These are phyloP conservation scores for Choiromyces venosus DNA, from an alignment of 495 filamentous ascomycete genomes.

Conservation along the genomic window DNA sequence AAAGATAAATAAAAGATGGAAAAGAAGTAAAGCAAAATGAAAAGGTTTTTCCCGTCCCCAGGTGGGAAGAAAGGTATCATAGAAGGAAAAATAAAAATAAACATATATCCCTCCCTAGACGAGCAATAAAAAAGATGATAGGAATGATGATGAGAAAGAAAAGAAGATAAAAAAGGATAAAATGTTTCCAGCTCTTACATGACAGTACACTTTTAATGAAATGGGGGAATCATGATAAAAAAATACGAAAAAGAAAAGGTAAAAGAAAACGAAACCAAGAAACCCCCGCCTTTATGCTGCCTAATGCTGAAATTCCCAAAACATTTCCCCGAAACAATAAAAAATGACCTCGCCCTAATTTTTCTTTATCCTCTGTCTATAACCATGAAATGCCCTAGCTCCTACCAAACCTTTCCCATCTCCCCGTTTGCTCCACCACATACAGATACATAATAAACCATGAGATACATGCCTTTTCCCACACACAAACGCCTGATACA, in stretches of 20 bases:
- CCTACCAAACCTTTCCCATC: conserved; percentile 5
- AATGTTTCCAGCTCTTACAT: background rate
- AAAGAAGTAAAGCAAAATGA: background rate
- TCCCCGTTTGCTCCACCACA: conserved; percentile 8
- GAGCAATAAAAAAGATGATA: conserved; percentile 9
- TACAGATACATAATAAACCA: conserved; percentile 28
- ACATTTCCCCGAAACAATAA: conserved; percentile 35
- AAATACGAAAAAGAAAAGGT: conserved; percentile 3
- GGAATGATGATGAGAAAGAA: conserved; percentile 7
- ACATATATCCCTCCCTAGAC: conserved; percentile 11
- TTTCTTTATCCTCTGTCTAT: conserved; percentile 40
- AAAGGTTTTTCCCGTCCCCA: background rate
- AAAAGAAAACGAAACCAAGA: conserved; percentile 17
- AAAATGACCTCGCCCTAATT: conserved; percentile 35
- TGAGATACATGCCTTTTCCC: conserved; percentile 35
- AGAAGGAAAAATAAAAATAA: conserved; percentile 13
- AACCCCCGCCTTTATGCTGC: conserved; percentile 29
- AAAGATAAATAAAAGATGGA: background rate
- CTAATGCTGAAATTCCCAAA: conserved; percentile 29
- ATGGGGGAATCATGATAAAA: background rate
- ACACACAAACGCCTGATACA: conserved; percentile 36
- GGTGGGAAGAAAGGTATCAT: background rate
- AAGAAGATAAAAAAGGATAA: conserved; percentile 5
- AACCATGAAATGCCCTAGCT: conserved; percentile 23
- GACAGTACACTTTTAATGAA: background rate